Evolutionary conservation across 306 rosid genomes (phyloP), one percentile per base, ranked within the genome.

Genomic region (Cyclanthera cordifolia): DNA sequence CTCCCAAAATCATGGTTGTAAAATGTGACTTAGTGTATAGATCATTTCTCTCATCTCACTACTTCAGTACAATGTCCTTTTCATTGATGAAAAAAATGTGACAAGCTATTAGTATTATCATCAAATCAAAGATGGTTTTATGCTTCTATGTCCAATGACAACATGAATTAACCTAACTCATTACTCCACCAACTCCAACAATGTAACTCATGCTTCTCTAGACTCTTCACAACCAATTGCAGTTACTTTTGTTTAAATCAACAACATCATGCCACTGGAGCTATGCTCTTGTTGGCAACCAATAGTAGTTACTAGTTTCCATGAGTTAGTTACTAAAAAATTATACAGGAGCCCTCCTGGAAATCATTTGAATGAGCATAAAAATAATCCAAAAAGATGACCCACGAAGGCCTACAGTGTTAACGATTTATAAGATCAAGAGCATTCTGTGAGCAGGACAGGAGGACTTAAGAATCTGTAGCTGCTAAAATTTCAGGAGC

Each of bases 1-100:
- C 66, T 32, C 66, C 24, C 66, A 58, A 58, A 58, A 30, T 58
- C 66, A 30, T 30, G 14, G 15, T n/a, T 8, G 66, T 58, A 30
- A 58, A 13, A 21, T 23, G 34, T 54, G 60, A 23, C 27, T 23
- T 54, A 21, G 60, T 23, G 17, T 58, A 58, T 16, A 17, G 24
- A 34, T 10, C 12, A 10, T 17, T 61, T 61, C 0, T 21, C 68
- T 37, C 49, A 37, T 24, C 24, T 37, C 68, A 17, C 28, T 59
- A 37, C 28, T 37, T 10, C 49, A 37, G 66, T 58, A n/a, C 46
- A 30, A 30, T 57, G 24, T 58, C 15, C 4, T 37, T 60, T 60
- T 17, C 48, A 60, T 60, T 34, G 48, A 60, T 32, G 37, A 17
- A 37, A n/a, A 30, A 60, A 17, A 17, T 17, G 24, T 60, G 48